Base-by-base conservation (phyloP, 1,139 yeast genomes). In the Lodderomyces jiufengensis region DNA sequence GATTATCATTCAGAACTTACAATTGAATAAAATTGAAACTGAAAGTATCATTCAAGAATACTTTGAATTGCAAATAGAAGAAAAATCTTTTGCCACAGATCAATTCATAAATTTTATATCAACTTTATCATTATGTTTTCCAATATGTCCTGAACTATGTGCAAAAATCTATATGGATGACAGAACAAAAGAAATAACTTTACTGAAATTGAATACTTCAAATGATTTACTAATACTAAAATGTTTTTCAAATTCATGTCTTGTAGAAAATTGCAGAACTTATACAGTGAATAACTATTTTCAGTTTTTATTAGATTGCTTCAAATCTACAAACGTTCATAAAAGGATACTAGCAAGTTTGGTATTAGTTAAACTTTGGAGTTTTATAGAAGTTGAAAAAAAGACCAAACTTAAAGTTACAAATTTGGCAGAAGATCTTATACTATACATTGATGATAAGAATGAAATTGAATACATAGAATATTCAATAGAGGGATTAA, bases 291-390 rank as follows among this genome's bases (percentile, higher is more conserved):
- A 51, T 12, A 54, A 54, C 27, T 71, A 61, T 42, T 43, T 59
- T 15, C 49, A 50, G 2, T 47, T 66, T 10, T 45, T 71, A 10
- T 34, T 46, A 31, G 45, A 43, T 3, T 33, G 37, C 3, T 27
- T 27, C 25, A 9, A 29, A 7, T 33, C 38, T 3, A 24, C 31
- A 26, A 39, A 52, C 32, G 27, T 24, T 2, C 54, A 54, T 27
- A 49, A 68, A 1, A 54, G 52, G 37, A 43, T 63, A 2, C 46
- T 67, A 13, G 55, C 74, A 0, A 52, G 63, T 1, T 50, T 71
- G 29, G 58, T 60, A 21, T 44, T 68, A 6, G 51, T 68, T 7
- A 73, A 73, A 45, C 36, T 68, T n/a, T 73, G 77, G 78, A 66
- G 60, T 41, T 54, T 59, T 37, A 50, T 71, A 2, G 61, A 62